Conservation (phyloP, 2,329 filamentous ascomycete species). For the Cladosporium velox region DNA sequence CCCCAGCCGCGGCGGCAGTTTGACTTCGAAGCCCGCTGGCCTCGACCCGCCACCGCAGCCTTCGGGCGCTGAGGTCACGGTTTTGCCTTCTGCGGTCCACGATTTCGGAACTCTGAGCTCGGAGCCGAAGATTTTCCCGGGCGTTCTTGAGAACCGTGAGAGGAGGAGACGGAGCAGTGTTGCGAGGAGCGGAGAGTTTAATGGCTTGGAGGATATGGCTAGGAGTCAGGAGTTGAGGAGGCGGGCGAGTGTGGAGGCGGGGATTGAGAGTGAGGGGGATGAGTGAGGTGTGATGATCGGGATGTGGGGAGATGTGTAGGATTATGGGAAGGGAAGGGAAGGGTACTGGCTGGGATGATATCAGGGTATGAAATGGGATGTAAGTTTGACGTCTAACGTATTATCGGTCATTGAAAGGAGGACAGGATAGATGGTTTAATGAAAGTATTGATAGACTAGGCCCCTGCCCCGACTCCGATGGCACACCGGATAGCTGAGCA, state of each 20-base stretch:
- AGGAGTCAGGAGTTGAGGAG: conserved; percentile 19
- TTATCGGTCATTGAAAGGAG: not conserved
- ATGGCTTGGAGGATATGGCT: not conserved
- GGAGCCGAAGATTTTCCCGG: conserved; percentile 72
- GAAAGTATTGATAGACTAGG: not conserved
- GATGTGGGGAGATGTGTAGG: not conserved
- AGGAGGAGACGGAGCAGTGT: conserved; percentile 26
- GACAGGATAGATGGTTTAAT: not conserved
- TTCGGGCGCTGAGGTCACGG: conserved; percentile 36
- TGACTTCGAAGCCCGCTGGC: conserved; percentile 2
- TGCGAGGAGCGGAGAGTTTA: not conserved
- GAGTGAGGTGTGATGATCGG: conserved; percentile 4
- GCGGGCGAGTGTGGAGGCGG: conserved; percentile 17
- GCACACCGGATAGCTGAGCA: too few species aligned
- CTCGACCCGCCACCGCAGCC: conserved; percentile 30
- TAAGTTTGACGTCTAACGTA: not conserved
- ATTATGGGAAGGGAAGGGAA: not conserved
- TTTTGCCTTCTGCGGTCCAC: conserved; percentile 34
- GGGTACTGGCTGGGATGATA: not conserved
- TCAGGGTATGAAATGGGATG: not conserved
- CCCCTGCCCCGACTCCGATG: not conserved
- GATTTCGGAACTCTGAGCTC: conserved; percentile 48
- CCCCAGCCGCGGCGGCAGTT: conserved; percentile 20
- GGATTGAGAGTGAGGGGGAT: conserved; percentile 22
- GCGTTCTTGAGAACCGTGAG: conserved; percentile 58